Base-by-base conservation (phyloP, 1,284 basidiomycete species). In the Trichosporon inkin region DNA sequence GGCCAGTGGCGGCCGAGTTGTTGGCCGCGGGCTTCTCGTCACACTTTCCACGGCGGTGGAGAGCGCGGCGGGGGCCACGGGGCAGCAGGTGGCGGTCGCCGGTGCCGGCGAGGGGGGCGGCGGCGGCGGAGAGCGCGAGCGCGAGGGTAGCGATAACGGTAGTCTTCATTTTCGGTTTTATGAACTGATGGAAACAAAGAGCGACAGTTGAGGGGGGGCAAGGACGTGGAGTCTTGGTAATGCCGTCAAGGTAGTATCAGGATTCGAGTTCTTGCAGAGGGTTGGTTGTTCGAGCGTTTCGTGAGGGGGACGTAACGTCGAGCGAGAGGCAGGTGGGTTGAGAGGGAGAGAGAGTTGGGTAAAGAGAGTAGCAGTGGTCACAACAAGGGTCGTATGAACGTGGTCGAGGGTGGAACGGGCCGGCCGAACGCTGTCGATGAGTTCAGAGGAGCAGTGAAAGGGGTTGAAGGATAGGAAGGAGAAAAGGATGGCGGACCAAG, bases 131-230 rank as follows among this genome's bases (percentile, higher is more conserved):
- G 44, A 49, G 24, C 24, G 44, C 44, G 28, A 49, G 14, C 24
- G 44, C 44, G 44, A 49, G 44, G 14, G 44, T 49, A 49, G 44
- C 44, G 22, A 49, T 28, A 49, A 49, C 44, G 44, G 44, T 28
- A 28, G 44, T 49, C 44, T 49, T 49, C 44, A 49, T 49, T 49
- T 49, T 49, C 22, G 28, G 36, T 32, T 49, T 28, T 13, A n/a
- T n/a, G 16, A 22, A 19, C 22, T 44, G 20, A 44, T 44, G 8
- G 44, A 28, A 32, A 28, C 22, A 49, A 49, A 49, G 44, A 49
- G 44, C 28, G 44, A 49, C 44, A 32, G 28, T 32, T 38, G 36
- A 38, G 11, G 36, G 36, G 36, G 3, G 11, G 36, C 16, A 38
- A 38, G 36, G 3, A 49, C 22, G 44, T 32, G 22, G 24, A 20